These are phyloP conservation scores for Paraphaeosphaeria sporulosa DNA, from an alignment of 2,329 filamentous ascomycete genomes.

Conservation along the genomic window DNA sequence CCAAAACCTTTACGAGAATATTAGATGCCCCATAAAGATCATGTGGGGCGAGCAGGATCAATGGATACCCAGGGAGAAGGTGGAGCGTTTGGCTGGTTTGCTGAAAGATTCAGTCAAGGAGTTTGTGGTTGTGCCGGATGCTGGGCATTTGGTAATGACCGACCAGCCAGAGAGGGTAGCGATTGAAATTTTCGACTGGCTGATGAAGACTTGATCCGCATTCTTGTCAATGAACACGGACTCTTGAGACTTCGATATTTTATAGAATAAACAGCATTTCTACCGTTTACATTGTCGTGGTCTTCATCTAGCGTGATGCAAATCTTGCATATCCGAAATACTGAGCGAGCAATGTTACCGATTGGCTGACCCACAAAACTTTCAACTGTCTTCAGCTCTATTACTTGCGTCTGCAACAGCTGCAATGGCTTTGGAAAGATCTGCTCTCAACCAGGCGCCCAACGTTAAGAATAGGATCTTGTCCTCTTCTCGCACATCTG, in stretches of 20 bases:
- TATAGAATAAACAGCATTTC: neutral
- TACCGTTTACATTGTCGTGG: neutral
- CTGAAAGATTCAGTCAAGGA: constrained; percentile 1
- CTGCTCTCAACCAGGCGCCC: constrained; percentile 9
- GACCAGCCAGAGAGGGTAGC: constrained; percentile 12
- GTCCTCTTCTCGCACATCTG: constrained; percentile 1
- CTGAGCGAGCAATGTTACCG: neutral
- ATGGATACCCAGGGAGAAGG: constrained; percentile 9
- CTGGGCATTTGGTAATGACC: constrained; percentile 9
- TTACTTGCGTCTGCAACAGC: neutral
- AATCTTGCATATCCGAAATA: no score
- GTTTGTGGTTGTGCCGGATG: constrained; percentile 6
- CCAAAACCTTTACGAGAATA: neutral
- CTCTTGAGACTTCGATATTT: no score
- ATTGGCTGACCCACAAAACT: neutral
- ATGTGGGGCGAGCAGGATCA: constrained; percentile 8
- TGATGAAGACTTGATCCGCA: neutral
- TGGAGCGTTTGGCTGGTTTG: constrained; percentile 6
- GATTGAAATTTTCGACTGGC: constrained; percentile 4
- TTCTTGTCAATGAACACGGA: neutral
- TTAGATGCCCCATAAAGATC: constrained; percentile 3
- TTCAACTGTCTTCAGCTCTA: neutral
- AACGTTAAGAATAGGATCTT: constrained; percentile 8
- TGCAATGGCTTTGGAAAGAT: constrained; percentile 3
- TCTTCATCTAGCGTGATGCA: neutral